Conservation (phyloP, 805 yeast species). For the Kodamaea neixiangensis region DNA sequence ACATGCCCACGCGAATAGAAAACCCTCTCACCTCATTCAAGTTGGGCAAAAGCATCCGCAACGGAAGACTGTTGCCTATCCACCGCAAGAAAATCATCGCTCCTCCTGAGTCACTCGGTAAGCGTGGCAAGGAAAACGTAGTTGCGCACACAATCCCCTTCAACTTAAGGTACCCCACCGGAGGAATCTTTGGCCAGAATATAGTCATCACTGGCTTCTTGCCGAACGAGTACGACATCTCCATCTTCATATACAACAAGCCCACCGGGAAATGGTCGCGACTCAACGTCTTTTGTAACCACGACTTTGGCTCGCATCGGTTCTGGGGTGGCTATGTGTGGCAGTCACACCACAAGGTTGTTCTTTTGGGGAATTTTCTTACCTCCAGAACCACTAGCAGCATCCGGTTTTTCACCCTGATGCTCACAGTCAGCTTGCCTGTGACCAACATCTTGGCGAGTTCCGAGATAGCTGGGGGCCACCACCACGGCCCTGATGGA, state of each 20-base stretch:
- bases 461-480: slow-evolving; percentile 39
- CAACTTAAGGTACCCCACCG: slow-evolving; percentile 54
- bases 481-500: slow-evolving; percentile 21
- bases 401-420: slow-evolving; percentile 47
- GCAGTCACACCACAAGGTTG: slow-evolving; percentile 75
- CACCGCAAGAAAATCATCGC: slow-evolving; percentile 23
- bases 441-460: slow-evolving; percentile 52
- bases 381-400: slow-evolving; percentile 48
- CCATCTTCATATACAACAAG: slow-evolving; percentile 51
- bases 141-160: slow-evolving; percentile 41
- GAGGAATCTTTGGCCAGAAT: slow-evolving; percentile 68
- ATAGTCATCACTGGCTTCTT: slow-evolving; percentile 61
- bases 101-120: background rate
- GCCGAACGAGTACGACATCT: slow-evolving; percentile 48
- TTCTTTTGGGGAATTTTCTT: slow-evolving; percentile 57
- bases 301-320: slow-evolving; percentile 55
- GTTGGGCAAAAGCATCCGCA: slow-evolving; percentile 33
- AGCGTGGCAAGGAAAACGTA: background rate
- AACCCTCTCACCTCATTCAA: slow-evolving; percentile 40
- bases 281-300: slow-evolving; percentile 54
- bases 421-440: slow-evolving; percentile 56
- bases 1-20: slow-evolving; percentile 11
- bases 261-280: slow-evolving; percentile 66
- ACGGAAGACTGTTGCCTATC: slow-evolving; percentile 33
- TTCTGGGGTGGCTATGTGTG: slow-evolving; percentile 72